These are phyloP conservation scores for Neurospora pannonica DNA, from an alignment of 495 filamentous ascomycete genomes.

Conservation along the genomic window DNA sequence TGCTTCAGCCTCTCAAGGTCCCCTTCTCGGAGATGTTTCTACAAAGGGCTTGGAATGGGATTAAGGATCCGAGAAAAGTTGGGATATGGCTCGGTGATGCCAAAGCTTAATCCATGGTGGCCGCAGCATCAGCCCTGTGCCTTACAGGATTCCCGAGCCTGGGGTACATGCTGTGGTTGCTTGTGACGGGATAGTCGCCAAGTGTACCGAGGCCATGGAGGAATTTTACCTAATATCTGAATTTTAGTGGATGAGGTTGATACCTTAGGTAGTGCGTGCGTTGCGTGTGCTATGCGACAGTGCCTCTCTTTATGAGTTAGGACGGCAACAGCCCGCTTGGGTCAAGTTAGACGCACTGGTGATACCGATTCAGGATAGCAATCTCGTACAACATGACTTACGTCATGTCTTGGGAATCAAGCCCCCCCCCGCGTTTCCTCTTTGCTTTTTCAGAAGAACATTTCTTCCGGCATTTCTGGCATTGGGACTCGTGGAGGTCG, in stretches of 20 bases:
- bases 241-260: not conserved
- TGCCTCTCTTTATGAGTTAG: not conserved
- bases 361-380: not conserved
- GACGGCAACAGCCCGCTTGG: not conserved
- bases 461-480: not conserved
- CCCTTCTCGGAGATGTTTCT: constrained; percentile 20
- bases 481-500: not conserved
- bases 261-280: not conserved
- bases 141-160: constrained; percentile 1
- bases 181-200: not conserved
- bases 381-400: not conserved
- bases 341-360: not conserved
- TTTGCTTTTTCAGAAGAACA: not conserved
- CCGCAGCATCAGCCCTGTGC: constrained; percentile 4
- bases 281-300: not conserved
- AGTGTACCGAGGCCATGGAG: not conserved
- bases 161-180: not conserved
- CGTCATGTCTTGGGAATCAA: not conserved
- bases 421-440: not conserved
- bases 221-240: not conserved
- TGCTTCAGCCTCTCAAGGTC: constrained; percentile 8
- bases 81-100: constrained; percentile 14
- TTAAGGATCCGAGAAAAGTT: constrained; percentile 3
- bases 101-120: constrained; percentile 18
- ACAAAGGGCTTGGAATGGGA: constrained; percentile 19